These are phyloP conservation scores for Medicago truncatula DNA, from an alignment of 306 rosid species.

Conservation along the genomic window MtrunA17r5.0-ANR NC_053044.1:36998501-36999000, in stretches of 20 bases:
- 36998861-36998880: constrained; percentile 38
- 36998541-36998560: constrained; percentile 39
- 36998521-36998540: constrained; percentile 28
- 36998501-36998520: constrained; percentile 27
- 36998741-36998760: too few relatives aligned
- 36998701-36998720: too few relatives aligned
- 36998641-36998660: too few relatives aligned
- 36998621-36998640: too few relatives aligned
- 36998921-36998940: constrained; percentile 41
- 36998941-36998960: constrained; percentile 39
- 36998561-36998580: background rate
- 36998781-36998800: background rate
- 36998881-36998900: constrained; percentile 39
- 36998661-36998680: too few relatives aligned
- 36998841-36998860: constrained; percentile 38
- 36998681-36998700: too few relatives aligned
- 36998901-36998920: constrained; percentile 38
- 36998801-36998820: too few relatives aligned
- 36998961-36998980: constrained; percentile 41
- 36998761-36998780: constrained; percentile 36
- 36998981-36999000: constrained; percentile 33
- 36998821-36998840: background rate
- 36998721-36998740: too few relatives aligned
- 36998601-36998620: too few relatives aligned
- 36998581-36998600: too few relatives aligned